Evolutionary conservation across 1,284 basidiomycete species (phyloP), one percentile per base, ranked within the genome.

Genomic region (Microstroma glucosiphilum): DNA sequence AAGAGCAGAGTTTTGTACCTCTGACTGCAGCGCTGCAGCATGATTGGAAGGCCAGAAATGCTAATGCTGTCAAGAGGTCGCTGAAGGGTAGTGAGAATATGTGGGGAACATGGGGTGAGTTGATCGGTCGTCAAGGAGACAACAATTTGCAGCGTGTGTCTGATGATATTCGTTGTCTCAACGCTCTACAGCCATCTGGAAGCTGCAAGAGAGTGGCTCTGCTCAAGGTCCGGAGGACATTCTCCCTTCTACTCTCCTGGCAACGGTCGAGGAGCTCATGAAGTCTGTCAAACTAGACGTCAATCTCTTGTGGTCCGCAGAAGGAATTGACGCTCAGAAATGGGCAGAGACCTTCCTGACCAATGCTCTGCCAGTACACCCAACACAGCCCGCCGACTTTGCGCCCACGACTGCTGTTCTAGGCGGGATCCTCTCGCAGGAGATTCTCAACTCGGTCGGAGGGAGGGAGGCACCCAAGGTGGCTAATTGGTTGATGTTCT

Each of bases 351-450:
- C 43, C 43, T 48, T 48, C 43, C 43, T 48, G 6, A 12, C 43
- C 3, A 48, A 48, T 12, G 43, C 43, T 48, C 15, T 48, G 6
- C 43, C 43, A 48, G 17, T 48, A 21, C 43, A 48, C 43, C 12
- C 43, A 6, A 21, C 43, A 48, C 56, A 17, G 15, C 62, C 54
- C 2, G 65, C 60, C 7, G 62, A 64, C 40, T 64, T 64, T 40
- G 40, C 60, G 23, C 64, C 66, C 2, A 65, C 64, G 23, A 59
- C 60, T 51, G 63, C 63, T 0, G 88, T 98, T 37, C 83, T 98
- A 53, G 94, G 96, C 37, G 96, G 96, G 15, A 85, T 97, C 79
- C 82, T 97, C 15, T 92, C 88, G 1, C 96, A 98, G 80, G 94
- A 97, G 78, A 88, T 97, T 58, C 83, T 99, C 53, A 94, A 96